A percentile compares a stretch with the other conserved stretches of the same genome.
Evolutionary conservation across 306 rosid genomes (phyloP).

Genomic region (Lathyrus sativus): DNA sequence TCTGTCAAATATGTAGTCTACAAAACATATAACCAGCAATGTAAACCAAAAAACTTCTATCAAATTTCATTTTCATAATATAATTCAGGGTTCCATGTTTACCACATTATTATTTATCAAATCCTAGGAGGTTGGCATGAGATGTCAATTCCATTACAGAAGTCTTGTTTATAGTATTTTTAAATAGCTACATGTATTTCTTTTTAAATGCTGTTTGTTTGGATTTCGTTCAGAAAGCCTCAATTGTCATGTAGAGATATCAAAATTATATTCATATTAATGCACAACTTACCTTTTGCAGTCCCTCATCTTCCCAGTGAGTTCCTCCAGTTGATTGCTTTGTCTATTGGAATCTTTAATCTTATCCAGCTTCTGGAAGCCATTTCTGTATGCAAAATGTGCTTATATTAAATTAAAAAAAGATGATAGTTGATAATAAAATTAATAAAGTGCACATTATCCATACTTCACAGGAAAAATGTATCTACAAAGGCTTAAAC

Average conservation of each 20-base stretch:
- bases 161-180: not conserved
- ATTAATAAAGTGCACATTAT: constrained; percentile 15
- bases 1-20: constrained; percentile 11
- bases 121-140: constrained; percentile 15
- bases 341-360: constrained; percentile 92
- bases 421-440: not conserved
- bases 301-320: constrained; percentile 93
- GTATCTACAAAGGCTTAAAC: constrained; percentile 16
- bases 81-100: not conserved
- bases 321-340: constrained; percentile 92
- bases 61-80: not conserved
- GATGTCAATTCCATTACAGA: constrained; percentile 2
- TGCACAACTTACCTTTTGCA: constrained; percentile 68
- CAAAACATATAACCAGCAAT: constrained; percentile 21
- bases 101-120: constrained; percentile 23
- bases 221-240: constrained; percentile 16
- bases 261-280: constrained; percentile 24
- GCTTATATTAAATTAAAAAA: constrained; percentile 19
- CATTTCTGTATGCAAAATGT: constrained; percentile 67
- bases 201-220: constrained; percentile 3
- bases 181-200: no score
- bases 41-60: constrained; percentile 25
- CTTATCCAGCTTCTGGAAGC: constrained; percentile 96
- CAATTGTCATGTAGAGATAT: constrained; percentile 20
- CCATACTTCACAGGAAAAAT: constrained; percentile 21